Base-by-base conservation (phyloP, 331 rosid genomes). In the Arachis monticola region DNA sequence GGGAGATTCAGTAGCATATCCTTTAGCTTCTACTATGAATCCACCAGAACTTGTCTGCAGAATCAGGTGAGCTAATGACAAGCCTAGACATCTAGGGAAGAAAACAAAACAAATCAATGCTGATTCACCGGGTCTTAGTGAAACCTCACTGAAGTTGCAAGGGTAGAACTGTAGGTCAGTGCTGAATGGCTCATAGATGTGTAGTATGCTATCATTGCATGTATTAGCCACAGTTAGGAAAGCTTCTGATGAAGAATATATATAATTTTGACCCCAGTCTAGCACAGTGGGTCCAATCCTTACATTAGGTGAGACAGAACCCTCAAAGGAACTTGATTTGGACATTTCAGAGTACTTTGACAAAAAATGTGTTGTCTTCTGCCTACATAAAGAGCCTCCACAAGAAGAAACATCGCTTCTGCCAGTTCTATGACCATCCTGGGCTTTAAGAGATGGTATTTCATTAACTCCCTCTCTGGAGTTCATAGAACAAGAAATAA, bases 1-100 rank as follows among this genome's bases (percentile, higher is more conserved):
- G 65, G 98, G 96, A 57, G 99, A 92, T 76, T 95, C 96, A 0
- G 79, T 73, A 52, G 96, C 91, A 78, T 84, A 75, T 61, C 98
- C 99, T 76, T 85, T 87, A 48, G 96, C 96, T 76, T 85, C 90
- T 59, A 95, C 69, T 75, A 95, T 73, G 82, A 95, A 92, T 53
- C 99, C 99, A 78, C 99, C 99, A 41, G 78, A 80, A 70, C 86
- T 90, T 64, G 99, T 95, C 87, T 95, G 99, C 83, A 95, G 83
- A 85, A 95, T 82, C 81, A 95, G 84, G 77, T 83, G 92, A 82
- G 91, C 92, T 38, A 93, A 87, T 64, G 96, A 88, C 73, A 66
- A 81, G 79, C 99, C 97, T 76, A 87, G 83, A 77, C 62, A 83
- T 82, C 85, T 92, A 53, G 99, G 98, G 75, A 86, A 86, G 89